Conservation (phyloP, 2,329 filamentous ascomycete species). For the Dichotomopilus funicola region DNA sequence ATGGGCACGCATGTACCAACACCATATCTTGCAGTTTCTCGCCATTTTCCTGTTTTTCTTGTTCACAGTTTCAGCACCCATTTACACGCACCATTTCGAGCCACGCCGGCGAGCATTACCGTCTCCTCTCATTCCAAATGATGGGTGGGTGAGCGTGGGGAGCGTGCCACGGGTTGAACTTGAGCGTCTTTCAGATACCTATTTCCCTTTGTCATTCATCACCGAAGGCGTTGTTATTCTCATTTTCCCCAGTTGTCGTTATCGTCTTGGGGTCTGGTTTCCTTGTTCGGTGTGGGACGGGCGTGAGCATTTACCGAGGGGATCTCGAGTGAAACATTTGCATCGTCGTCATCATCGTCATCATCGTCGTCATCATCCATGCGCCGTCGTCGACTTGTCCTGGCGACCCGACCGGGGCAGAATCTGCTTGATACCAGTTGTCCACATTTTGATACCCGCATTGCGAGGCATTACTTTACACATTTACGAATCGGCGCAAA, state of each 20-base stretch:
- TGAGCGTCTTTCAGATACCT: background rate
- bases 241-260: no score
- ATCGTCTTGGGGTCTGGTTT: no score
- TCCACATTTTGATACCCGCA: conserved; percentile 14
- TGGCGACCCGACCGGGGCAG: conserved; percentile 8
- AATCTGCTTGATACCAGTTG: conserved; percentile 1
- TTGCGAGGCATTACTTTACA: conserved; percentile 10
- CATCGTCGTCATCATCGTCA: background rate
- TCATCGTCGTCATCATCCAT: background rate
- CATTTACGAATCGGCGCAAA: conserved; percentile 14
- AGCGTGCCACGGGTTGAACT: background rate
- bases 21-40: conserved; percentile 1
- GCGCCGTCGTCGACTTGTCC: conserved; percentile 11
- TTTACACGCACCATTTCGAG: no score
- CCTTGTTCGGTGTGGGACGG: background rate
- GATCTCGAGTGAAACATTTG: background rate
- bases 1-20: conserved; percentile 10
- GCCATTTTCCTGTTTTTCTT: background rate
- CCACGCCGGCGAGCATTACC: no score
- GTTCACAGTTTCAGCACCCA: background rate
- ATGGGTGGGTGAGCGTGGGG: background rate
- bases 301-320: background rate
- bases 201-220: conserved; percentile 1
- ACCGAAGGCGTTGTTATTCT: conserved; percentile 5
- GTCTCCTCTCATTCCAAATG: background rate